Conservation (phyloP, 2,329 filamentous ascomycete genomes). For the Graphilbum ipis-grandicollis region DNA sequence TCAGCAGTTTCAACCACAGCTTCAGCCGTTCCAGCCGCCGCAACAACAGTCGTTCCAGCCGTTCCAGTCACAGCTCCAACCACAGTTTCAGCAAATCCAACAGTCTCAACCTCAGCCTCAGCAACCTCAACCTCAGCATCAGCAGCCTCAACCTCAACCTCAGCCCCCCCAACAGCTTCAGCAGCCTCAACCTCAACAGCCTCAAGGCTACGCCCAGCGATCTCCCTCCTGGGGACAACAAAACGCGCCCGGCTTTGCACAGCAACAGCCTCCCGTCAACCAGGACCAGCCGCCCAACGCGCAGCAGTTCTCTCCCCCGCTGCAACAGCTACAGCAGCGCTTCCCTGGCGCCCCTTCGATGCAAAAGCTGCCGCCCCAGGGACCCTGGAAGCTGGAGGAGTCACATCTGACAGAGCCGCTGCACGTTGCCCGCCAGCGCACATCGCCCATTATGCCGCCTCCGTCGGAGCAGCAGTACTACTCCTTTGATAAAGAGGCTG, state of each 20-base stretch:
- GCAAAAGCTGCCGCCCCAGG: constrained; percentile 23
- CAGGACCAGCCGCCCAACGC: too few relatives aligned
- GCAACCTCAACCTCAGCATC: background rate
- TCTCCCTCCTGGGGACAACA: background rate
- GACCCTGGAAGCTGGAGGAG: constrained; percentile 36
- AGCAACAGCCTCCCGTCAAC: too few relatives aligned
- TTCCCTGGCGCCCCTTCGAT: background rate
- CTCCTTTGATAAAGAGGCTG: constrained; percentile 36
- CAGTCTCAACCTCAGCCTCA: constrained; percentile 1
- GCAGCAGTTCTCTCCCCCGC: too few relatives aligned
- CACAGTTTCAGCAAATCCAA: background rate
- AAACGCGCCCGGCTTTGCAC: too few relatives aligned
- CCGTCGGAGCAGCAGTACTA: constrained; percentile 13
- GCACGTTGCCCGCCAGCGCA: constrained; percentile 18
- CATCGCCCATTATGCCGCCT: constrained; percentile 14
- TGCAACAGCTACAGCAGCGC: too few relatives aligned
- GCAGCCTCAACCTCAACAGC: background rate
- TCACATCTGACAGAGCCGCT: constrained; percentile 34
- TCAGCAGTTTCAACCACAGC: background rate
- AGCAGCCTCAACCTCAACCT: background rate
- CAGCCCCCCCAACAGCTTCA: background rate
- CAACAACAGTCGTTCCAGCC: background rate
- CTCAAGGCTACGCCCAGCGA: background rate
- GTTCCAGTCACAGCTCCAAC: background rate
- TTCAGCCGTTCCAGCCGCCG: too few relatives aligned